phyloP scores from a whole-genome alignment of 495 filamentous ascomycete genomes.

The Penicillium desertorum region DNA sequence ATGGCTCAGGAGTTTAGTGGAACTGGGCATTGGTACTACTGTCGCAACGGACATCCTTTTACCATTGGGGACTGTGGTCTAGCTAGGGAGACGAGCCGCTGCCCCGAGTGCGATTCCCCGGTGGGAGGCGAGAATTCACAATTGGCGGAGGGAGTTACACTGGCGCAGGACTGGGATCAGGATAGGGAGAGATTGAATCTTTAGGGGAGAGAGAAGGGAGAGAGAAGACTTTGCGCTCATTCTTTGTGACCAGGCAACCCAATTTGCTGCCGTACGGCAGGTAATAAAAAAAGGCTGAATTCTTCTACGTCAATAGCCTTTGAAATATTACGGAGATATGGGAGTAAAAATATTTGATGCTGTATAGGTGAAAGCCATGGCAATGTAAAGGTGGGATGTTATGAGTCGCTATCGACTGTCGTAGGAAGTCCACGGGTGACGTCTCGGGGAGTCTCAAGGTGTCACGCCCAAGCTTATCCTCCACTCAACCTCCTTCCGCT shows the following conservation, averaged over 20 bases:
- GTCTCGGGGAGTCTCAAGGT: constrained; percentile 23
- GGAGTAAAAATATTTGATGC: not conserved
- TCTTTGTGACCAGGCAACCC: not conserved
- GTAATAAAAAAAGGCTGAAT: not conserved
- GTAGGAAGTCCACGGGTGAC: constrained; percentile 14
- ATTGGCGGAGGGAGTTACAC: constrained; percentile 49
- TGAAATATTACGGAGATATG: not conserved
- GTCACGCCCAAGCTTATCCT: constrained; percentile 17
- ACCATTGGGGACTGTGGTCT: constrained; percentile 73
- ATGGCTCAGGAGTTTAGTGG: constrained; percentile 53
- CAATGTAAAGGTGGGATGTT: not conserved
- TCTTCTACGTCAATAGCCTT: not conserved
- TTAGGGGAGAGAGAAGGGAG: too few species aligned
- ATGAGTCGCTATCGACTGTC: constrained; percentile 3
- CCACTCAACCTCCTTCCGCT: constrained; percentile 13
- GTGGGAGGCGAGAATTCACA: constrained; percentile 62
- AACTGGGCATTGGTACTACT: constrained; percentile 70
- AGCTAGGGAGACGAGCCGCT: constrained; percentile 60
- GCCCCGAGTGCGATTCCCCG: constrained; percentile 62
- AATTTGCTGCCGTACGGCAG: not conserved
- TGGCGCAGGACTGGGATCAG: constrained; percentile 50
- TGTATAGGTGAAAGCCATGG: not conserved
- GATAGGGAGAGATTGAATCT: not conserved
- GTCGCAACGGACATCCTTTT: constrained; percentile 67
- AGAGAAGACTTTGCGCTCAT: not conserved